Conservation (phyloP, 148 eudicot species). For the Vaccinium vitisidaea region DNA sequence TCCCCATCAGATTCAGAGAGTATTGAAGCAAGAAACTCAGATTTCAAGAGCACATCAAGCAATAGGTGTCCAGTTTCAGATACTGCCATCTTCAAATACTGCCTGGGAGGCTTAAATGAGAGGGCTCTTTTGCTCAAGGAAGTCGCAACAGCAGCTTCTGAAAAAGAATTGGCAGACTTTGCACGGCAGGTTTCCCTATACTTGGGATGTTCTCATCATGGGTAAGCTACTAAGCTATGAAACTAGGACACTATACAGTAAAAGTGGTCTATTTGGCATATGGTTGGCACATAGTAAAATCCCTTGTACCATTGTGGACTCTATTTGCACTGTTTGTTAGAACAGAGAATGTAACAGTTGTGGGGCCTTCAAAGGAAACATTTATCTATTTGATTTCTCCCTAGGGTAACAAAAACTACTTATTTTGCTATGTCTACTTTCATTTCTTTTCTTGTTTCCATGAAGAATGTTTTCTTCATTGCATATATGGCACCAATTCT, state of each 20-base stretch:
- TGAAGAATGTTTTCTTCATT: background rate
- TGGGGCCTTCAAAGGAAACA: background rate
- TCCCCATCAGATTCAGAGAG: constrained; percentile 67
- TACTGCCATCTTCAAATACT: constrained; percentile 70
- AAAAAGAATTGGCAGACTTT: constrained; percentile 54
- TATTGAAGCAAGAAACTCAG: constrained; percentile 49
- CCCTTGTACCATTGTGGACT: background rate
- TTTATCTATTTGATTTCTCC: background rate
- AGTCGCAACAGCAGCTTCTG: constrained; percentile 46
- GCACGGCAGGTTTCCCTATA: constrained; percentile 71
- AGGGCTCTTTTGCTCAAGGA: constrained; percentile 76
- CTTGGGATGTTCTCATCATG: constrained; percentile 86
- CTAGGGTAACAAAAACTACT: background rate
- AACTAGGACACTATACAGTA: background rate
- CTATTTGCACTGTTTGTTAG: background rate
- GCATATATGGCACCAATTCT: background rate
- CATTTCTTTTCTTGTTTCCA: background rate
- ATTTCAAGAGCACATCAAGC: constrained; percentile 34
- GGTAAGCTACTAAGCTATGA: constrained; percentile 40
- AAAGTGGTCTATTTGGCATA: background rate
- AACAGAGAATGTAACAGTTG: background rate
- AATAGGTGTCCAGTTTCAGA: constrained; percentile 55
- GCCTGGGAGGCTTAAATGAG: constrained; percentile 80
- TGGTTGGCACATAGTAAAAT: background rate
- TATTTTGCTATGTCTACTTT: background rate